Evolutionary conservation across 2,329 filamentous ascomycete species (phyloP).

Genomic region (Venturia effusa): DNA sequence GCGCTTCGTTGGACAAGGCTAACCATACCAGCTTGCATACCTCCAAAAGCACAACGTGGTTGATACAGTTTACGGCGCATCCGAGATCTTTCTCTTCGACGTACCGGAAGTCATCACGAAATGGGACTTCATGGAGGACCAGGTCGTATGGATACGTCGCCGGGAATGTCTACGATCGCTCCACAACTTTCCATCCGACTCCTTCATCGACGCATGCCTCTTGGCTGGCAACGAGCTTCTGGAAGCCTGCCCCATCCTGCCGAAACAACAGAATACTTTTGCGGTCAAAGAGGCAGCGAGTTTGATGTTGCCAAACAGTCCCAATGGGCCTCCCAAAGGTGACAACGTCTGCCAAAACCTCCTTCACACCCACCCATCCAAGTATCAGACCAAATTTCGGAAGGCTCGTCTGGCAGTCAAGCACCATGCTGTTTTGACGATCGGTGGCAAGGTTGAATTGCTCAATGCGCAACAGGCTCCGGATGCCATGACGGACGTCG

Average conservation of each 20-base stretch:
- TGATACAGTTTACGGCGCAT: constrained; percentile 71
- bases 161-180: constrained; percentile 60
- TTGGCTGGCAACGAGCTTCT: constrained; percentile 76
- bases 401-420: constrained; percentile 76
- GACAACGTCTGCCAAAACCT: constrained; percentile 65
- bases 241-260: constrained; percentile 59
- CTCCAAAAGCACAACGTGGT: constrained; percentile 58
- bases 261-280: constrained; percentile 29
- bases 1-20: constrained; percentile 18
- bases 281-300: not conserved
- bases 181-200: constrained; percentile 51
- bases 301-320: not conserved
- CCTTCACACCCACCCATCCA: constrained; percentile 63
- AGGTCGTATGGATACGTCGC: constrained; percentile 55
- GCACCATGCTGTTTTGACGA: constrained; percentile 74
- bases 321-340: constrained; percentile 41
- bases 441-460: constrained; percentile 66
- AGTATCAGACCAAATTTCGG: constrained; percentile 78
- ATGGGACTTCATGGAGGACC: constrained; percentile 58
- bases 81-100: constrained; percentile 77
- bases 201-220: constrained; percentile 74
- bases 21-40: constrained; percentile 55
- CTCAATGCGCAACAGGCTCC: constrained; percentile 65
- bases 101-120: constrained; percentile 61
- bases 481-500: constrained; percentile 63